These are phyloP conservation scores for Ogataea nitratoaversa DNA, from an alignment of 805 yeast species.

Conservation along the genomic window DNA sequence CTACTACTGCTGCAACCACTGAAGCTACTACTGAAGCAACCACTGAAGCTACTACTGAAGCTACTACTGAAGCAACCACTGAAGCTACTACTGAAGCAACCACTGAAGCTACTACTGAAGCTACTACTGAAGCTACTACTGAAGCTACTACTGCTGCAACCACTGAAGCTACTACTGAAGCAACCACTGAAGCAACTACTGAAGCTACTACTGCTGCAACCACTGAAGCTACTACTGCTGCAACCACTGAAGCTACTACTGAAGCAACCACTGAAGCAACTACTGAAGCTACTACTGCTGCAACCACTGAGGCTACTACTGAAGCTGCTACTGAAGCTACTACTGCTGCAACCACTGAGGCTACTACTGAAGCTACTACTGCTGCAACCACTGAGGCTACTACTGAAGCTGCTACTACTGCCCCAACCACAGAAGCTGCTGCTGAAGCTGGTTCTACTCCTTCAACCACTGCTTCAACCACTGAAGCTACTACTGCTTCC, in stretches of 20 bases:
- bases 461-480: background rate
- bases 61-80: conserved; percentile 7
- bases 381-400: conserved; percentile 1
- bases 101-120: conserved; percentile 15
- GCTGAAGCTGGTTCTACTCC: conserved; percentile 8
- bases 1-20: conserved; percentile 1
- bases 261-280: conserved; percentile 10
- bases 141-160: conserved; percentile 6
- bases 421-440: conserved; percentile 28
- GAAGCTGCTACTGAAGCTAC: conserved; percentile 4
- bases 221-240: conserved; percentile 5
- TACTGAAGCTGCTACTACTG: conserved; percentile 17
- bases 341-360: conserved; percentile 6
- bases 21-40: background rate
- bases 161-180: conserved; percentile 17
- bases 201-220: conserved; percentile 5
- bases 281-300: conserved; percentile 6
- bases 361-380: conserved; percentile 16
- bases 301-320: conserved; percentile 3
- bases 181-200: conserved; percentile 6
- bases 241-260: conserved; percentile 11
- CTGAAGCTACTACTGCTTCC: conserved; percentile 7
- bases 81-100: conserved; percentile 3
- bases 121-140: conserved; percentile 13
- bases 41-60: conserved; percentile 33